Evolutionary conservation across 2,329 filamentous ascomycete species (phyloP), one percentile per base, ranked within the genome.

Genomic region (Pseudocercospora cruenta): DNA sequence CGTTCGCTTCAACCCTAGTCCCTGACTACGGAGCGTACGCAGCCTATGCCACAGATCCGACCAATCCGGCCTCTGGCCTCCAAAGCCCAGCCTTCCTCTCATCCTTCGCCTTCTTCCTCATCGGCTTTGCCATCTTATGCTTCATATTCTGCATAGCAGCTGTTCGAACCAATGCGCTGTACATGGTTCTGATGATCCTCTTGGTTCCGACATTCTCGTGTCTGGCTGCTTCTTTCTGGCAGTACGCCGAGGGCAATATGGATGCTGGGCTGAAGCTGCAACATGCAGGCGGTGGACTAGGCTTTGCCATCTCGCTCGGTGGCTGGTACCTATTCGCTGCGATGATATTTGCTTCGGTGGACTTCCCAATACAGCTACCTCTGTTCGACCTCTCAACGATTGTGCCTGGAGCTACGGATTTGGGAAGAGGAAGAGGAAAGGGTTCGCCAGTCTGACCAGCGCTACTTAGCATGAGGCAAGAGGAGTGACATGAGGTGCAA

Each of bases 81-180:
- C 57, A 22, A 64, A 74, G 0, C 72, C 68, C 19, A 75, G 51
- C 24, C 22, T 55, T 79, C 0, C 79, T 77, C 14, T 85, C 85
- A 74, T 55, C 61, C 28, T 63, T 88, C 86, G 85, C 79, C n/a
- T 91, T 90, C 80, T 87, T 89, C 79, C 82, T 87, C 55, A 75
- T 91, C 59, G 84, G 84, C 66, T 91, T 91, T 88, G 86, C 80
- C 1, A 67, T 91, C 14, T 78, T 92, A 22, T 87, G 85, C 75
- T 76, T 91, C 67, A 76, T 92, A 70, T 92, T 86, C 80, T 78
- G 91, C 54, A 80, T 93, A 74, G 90, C 88, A 78, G 85, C 90
- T 0, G 79, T 92, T 19, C 87, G 91, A 54, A 93, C 90, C 31
- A 93, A 93, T 75, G 63, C 91, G 7, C 83, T 87, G 75, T 91